Evolutionary conservation across 2,329 filamentous ascomycete species (phyloP), one percentile per base, ranked within the genome.

Genomic region (Colletotrichum simmondsii): DNA sequence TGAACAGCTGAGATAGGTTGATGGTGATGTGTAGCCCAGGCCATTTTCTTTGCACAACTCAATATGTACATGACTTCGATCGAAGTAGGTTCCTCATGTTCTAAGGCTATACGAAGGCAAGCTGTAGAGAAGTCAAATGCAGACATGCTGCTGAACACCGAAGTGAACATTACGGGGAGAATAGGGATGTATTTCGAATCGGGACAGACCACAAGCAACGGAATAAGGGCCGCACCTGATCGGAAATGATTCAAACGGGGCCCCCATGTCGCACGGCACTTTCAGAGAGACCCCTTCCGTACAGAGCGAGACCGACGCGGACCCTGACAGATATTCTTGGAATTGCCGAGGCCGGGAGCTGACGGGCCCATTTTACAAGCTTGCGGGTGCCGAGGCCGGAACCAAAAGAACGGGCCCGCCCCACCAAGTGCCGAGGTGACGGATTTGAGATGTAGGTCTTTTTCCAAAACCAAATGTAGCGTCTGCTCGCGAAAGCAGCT

Each of bases 281-380:
- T 3, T 52, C 30, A 7, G 7, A 10, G 0, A 5, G 22, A 30
- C 35, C 22, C 54, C 42, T 22, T 26, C 54, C 26, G 7, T 42
- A 4, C 19, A 11, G 2, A 14, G 62, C 56, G 42, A 60, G 63
- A 56, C 52, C 46, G n/a, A 32, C 5, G 5, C 54, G 61, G 60
- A 26, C 53, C 53, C 30, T 52, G 30, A 26, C 16, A 28, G 8
- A 11, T 2, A 53, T 42, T 37, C 32, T 42, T 14, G 53, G 12
- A n/a, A 26, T 53, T 49, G 24, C 69, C 65, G 69, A 72, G 65
- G 69, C 69, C 68, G 64, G 64, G 5, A 35, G 19, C 10, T 35
- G 7, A 16, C 5, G 22, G 35, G 7, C 19, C 69, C 64, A 52
- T 58, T 53, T 24, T 59, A 37, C 46, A 68, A 49, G 58, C 65